Percentiles rank a stretch among this genome's conserved stretches.
Conservation (phyloP, 2,329 filamentous ascomycete species). For the Phyllosticta citriasiana region DNA sequence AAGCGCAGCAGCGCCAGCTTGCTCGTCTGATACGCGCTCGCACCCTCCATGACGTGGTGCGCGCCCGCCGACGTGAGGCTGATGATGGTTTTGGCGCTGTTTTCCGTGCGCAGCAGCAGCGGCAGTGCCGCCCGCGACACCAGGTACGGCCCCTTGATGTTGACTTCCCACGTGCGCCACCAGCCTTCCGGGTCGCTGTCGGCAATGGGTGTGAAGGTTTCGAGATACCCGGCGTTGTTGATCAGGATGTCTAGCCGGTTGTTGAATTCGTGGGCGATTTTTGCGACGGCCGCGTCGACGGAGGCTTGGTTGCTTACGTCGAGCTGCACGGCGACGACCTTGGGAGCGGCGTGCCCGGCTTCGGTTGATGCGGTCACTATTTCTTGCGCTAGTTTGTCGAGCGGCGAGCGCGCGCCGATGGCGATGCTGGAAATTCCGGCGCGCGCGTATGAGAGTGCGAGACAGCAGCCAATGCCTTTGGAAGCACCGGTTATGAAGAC, state of each 20-base stretch:
- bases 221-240: constrained; percentile 35
- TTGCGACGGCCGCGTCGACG: neutral
- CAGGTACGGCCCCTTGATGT: constrained; percentile 40
- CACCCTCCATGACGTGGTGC: constrained; percentile 14
- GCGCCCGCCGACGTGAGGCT: constrained; percentile 39
- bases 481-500: constrained; percentile 48
- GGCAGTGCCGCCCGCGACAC: constrained; percentile 38
- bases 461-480: constrained; percentile 44
- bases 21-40: constrained; percentile 33
- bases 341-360: constrained; percentile 20
- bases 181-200: constrained; percentile 29
- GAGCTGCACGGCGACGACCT: constrained; percentile 26
- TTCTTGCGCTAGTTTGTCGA: constrained; percentile 27
- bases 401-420: constrained; percentile 43
- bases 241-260: constrained; percentile 35
- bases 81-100: constrained; percentile 33
- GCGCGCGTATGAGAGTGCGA: constrained; percentile 45
- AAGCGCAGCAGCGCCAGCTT: constrained; percentile 43
- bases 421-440: constrained; percentile 45
- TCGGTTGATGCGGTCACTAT: constrained; percentile 28
- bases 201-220: constrained; percentile 16
- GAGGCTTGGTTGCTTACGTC: neutral
- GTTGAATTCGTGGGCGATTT: neutral
- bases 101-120: constrained; percentile 23
- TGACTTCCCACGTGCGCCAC: constrained; percentile 39